Base-by-base conservation (phyloP, 1,284 basidiomycete genomes). In the Cystobasidiaceae sp. region DNA sequence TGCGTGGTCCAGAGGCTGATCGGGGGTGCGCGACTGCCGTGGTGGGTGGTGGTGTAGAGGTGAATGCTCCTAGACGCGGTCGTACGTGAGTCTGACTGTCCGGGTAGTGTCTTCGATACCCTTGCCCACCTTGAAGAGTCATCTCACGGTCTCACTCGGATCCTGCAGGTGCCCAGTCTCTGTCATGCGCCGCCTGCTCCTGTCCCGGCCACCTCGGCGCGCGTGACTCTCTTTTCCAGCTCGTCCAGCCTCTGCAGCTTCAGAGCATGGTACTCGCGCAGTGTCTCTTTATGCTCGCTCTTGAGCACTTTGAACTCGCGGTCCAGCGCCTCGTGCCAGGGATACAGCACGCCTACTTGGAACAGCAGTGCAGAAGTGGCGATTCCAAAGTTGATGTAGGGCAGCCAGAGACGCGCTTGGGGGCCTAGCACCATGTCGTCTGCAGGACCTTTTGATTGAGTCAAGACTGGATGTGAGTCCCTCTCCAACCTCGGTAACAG, bases 241-340 rank as follows among this genome's bases (percentile, higher is more conserved):
- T 63, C 50, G n/a, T 63, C 41, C 7, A 67, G 45, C 13, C 43
- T 32, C 63, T 69, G 68, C 43, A 60, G 66, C 21, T 62, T 57
- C 28, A 27, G 39, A 30, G 70, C 68, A 7, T 55, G 62, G 33
- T 68, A 68, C 15, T 50, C 54, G 25, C 61, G 64, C 7, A 67
- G 41, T 30, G 34, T 17, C 28, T 66, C 49, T 27, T 48, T 59
- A 19, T 66, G 55, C 37, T 66, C 64, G 27, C 43, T 33, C 27
- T 52, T 19, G 6, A 64, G 58, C 51, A 46, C 57, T 50, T 71
- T 68, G 17, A 66, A 48, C 39, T 72, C 71, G 50, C 67, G 67
- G 49, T 70, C 51, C 15, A 63, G 51, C 28, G 54, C 23, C 13
- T 54, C 27, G 25, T 63, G 60, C 60, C 60, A 63, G 13, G 60